These are phyloP conservation scores for Cryptosporidium baileyi DNA, from an alignment of 169 alveolate genomes.

Conservation along the genomic window DNA sequence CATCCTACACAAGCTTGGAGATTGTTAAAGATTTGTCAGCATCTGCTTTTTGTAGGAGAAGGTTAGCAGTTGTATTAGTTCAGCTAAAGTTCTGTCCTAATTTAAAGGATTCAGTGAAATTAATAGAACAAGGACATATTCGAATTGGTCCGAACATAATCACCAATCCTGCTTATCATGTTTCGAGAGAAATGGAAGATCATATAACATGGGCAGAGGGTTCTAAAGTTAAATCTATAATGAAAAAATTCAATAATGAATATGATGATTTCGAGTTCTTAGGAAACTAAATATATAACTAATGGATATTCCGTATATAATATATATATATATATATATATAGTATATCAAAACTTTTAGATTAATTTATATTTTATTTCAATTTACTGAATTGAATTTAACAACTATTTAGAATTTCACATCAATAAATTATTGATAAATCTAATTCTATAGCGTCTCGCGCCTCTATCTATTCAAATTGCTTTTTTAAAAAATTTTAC, in stretches of 20 bases:
- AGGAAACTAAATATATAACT: constrained; percentile 19
- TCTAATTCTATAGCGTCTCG: too few relatives aligned
- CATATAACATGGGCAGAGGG: constrained; percentile 96
- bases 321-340: neutral
- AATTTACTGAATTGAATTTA: neutral
- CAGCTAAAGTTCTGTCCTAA: constrained; percentile 92
- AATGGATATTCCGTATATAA: neutral
- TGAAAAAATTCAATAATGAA: constrained; percentile 84
- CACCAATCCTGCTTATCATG: constrained; percentile 95
- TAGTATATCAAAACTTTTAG: too few relatives aligned
- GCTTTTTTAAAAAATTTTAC: too few relatives aligned
- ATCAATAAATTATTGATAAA: too few relatives aligned
- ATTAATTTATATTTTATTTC: neutral
- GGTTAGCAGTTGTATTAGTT: constrained; percentile 94
- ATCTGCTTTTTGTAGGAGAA: constrained; percentile 95
- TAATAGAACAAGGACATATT: constrained; percentile 96
- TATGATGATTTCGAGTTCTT: constrained; percentile 89
- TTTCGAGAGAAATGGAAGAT: constrained; percentile 95
- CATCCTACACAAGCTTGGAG: constrained; percentile 86
- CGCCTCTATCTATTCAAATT: too few relatives aligned
- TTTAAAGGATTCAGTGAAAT: constrained; percentile 91
- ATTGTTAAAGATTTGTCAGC: constrained; percentile 92
- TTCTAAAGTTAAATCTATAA: constrained; percentile 87
- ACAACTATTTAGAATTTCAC: neutral
- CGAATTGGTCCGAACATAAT: constrained; percentile 94